Conservation (phyloP, 495 filamentous ascomycete species). For the Podospora sp. region DNA sequence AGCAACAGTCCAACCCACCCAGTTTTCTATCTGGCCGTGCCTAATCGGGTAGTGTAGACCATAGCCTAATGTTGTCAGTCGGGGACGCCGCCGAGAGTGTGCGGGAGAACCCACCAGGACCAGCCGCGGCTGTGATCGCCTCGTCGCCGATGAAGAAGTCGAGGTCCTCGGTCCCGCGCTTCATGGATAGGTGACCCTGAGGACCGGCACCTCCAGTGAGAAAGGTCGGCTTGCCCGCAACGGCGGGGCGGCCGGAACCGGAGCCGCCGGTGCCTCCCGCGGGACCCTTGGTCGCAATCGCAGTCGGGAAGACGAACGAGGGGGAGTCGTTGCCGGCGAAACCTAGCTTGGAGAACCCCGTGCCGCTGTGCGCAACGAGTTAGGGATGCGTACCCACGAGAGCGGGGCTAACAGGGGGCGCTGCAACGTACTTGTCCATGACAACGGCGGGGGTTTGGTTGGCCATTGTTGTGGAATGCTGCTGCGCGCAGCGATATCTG, state of each 20-base stretch:
- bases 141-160: conserved; percentile 99
- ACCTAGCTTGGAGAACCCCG: conserved; percentile 97
- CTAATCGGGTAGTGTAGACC: conserved; percentile 95
- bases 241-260: conserved; percentile 82
- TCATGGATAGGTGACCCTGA: conserved; percentile 77
- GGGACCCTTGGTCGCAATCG: conserved; percentile 90
- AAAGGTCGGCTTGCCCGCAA: conserved; percentile 93
- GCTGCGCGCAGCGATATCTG: conserved; percentile 31
- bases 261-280: conserved; percentile 69
- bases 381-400: conserved; percentile 19
- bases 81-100: neutral
- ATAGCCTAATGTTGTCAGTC: conserved; percentile 64
- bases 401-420: conserved; percentile 25
- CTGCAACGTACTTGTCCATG: conserved; percentile 97
- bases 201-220: conserved; percentile 87
- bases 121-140: conserved; percentile 78
- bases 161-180: conserved; percentile 95
- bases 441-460: conserved; percentile 99
- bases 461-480: conserved; percentile 65
- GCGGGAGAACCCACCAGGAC: conserved; percentile 64
- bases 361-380: conserved; percentile 68
- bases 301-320: conserved; percentile 98
- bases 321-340: conserved; percentile 99
- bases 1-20: conserved; percentile 58
- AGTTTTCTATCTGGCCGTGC: conserved; percentile 97